These are phyloP conservation scores for Fusarium citri DNA, from an alignment of 2,329 filamentous ascomycete species.

Conservation along the genomic window DNA sequence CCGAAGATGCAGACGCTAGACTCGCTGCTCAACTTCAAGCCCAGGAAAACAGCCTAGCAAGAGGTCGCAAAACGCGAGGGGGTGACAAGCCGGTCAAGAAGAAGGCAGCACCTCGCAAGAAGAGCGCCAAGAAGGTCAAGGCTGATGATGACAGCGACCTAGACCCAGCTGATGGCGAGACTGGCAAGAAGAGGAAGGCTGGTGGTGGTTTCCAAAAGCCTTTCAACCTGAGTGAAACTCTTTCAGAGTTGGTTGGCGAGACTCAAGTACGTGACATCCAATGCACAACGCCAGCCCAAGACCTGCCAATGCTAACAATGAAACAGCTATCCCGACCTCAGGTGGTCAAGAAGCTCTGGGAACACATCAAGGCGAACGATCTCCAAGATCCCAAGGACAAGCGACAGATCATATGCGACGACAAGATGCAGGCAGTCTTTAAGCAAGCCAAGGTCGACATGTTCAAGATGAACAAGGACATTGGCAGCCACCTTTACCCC, in stretches of 20 bases:
- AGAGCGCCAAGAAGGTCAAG: constrained; percentile 79
- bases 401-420: constrained; percentile 92
- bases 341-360: constrained; percentile 96
- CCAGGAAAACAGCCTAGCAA: constrained; percentile 80
- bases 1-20: constrained; percentile 83
- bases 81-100: constrained; percentile 74
- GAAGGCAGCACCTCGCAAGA: constrained; percentile 72
- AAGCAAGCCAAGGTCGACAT: constrained; percentile 93
- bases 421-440: constrained; percentile 91
- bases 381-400: constrained; percentile 93
- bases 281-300: background rate
- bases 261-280: constrained; percentile 65
- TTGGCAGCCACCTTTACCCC: constrained; percentile 89
- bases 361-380: constrained; percentile 88
- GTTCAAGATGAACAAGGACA: constrained; percentile 99
- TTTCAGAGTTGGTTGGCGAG: constrained; percentile 78
- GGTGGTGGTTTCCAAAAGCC: constrained; percentile 94
- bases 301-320: constrained; percentile 16
- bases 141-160: constrained; percentile 84
- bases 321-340: constrained; percentile 87
- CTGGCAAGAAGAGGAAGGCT: constrained; percentile 76
- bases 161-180: constrained; percentile 69
- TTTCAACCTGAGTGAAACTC: constrained; percentile 76
- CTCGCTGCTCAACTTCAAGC: constrained; percentile 90
- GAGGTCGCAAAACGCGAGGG: constrained; percentile 80